These are phyloP conservation scores for Avicennia marina DNA, from an alignment of 257 asterid genomes.

Conservation along the genomic window DNA sequence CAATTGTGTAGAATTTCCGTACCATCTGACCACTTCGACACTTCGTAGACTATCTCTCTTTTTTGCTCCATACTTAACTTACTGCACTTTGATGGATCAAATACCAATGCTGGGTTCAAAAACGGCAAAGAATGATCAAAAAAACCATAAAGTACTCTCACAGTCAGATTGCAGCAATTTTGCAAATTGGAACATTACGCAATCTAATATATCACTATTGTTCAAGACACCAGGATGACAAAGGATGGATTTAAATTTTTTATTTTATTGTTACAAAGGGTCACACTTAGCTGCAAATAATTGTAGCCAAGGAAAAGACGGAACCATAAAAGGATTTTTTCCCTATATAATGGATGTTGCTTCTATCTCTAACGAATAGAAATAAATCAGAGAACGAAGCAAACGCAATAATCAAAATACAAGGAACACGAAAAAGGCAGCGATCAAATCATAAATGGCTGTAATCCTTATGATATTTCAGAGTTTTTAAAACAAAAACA, in stretches of 20 bases:
- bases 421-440: background rate
- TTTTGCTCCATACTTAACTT: conserved; percentile 51
- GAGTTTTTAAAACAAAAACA: too few relatives aligned
- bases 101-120: conserved; percentile 36
- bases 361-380: background rate
- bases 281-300: background rate
- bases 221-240: background rate
- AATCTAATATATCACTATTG: background rate
- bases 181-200: background rate
- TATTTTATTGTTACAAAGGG: background rate
- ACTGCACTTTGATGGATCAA: conserved; percentile 48
- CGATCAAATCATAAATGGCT: background rate
- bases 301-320: background rate
- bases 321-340: background rate
- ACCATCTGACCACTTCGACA: conserved; percentile 44
- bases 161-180: background rate
- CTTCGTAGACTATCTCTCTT: conserved; percentile 47
- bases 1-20: conserved; percentile 57
- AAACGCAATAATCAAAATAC: background rate
- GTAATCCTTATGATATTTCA: background rate
- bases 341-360: background rate
- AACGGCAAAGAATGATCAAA: background rate
- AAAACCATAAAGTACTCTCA: background rate
- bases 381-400: background rate
- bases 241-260: background rate